Evolutionary conservation across 768 basidiomycete species (phyloP).

Genomic region (Ramaria sp.): DNA sequence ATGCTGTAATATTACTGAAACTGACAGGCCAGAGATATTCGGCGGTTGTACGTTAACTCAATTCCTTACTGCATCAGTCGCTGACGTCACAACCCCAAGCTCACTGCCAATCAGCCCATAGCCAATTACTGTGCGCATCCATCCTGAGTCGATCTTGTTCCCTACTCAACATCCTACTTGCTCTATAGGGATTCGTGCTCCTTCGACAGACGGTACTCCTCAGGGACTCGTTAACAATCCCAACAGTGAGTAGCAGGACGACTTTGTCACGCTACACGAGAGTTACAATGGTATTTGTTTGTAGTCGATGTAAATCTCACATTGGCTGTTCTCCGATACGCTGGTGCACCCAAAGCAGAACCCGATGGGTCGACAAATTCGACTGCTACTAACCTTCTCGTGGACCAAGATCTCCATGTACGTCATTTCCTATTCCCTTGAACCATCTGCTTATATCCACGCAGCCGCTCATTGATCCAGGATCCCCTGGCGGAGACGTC

Average conservation of each 20-base stretch:
- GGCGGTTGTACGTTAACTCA: not conserved
- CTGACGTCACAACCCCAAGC: conserved; percentile 13
- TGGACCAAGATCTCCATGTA: conserved; percentile 21
- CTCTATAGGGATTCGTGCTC: conserved; percentile 10
- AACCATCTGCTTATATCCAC: conserved; percentile 8
- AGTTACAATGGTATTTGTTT: not conserved
- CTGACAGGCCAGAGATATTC: conserved; percentile 41
- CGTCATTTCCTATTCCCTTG: conserved; percentile 12
- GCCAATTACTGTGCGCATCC: conserved; percentile 20
- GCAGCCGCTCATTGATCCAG: conserved; percentile 7
- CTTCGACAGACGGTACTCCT: not conserved
- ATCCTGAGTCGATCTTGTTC: not conserved
- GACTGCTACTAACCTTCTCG: conserved; percentile 16
- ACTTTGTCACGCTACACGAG: too few relatives aligned
- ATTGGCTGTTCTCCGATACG: conserved; percentile 35
- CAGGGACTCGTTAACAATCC: not conserved
- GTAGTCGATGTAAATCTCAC: conserved; percentile 16
- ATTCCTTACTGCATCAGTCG: not conserved
- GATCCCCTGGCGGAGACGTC: not conserved
- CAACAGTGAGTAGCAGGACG: not conserved
- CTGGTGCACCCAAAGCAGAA: conserved; percentile 25
- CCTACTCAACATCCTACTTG: not conserved
- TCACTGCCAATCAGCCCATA: conserved; percentile 25
- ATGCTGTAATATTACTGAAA: too few relatives aligned
- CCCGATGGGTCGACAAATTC: conserved; percentile 21